phyloP scores from a whole-genome alignment of 805 yeast genomes.

The Hanseniaspora meyeri region DNA sequence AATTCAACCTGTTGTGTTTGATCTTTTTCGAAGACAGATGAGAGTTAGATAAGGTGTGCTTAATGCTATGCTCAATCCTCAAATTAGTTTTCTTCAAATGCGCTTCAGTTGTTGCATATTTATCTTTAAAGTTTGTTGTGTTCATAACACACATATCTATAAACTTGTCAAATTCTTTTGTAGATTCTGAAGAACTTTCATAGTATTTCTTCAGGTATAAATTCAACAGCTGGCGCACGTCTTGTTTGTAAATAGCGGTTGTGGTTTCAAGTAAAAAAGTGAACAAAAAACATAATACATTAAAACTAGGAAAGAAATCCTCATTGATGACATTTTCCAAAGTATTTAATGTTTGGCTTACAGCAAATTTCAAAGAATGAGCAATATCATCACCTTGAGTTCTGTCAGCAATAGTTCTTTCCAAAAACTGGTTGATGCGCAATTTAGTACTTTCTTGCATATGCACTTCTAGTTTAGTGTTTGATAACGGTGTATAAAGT shows the following conservation, averaged over 20 bases:
- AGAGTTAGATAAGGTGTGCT: not conserved
- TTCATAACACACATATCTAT: not conserved
- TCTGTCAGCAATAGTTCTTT: constrained; percentile 1
- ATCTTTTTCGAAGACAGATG: not conserved
- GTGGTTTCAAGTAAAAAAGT: constrained; percentile 1
- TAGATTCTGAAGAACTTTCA: not conserved
- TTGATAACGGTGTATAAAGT: not conserved
- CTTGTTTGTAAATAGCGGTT: not conserved
- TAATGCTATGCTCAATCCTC: not conserved
- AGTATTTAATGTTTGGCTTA: not conserved
- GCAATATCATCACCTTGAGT: constrained; percentile 10
- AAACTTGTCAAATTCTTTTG: constrained; percentile 4
- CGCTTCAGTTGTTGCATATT: not conserved
- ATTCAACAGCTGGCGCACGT: not conserved
- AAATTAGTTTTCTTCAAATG: not conserved
- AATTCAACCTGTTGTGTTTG: not conserved
- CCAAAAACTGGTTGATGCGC: not conserved
- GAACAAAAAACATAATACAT: constrained; percentile 1
- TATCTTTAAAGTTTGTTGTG: not conserved
- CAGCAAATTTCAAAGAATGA: constrained; percentile 1
- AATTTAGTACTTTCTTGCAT: not conserved
- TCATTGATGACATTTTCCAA: not conserved
- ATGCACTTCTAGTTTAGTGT: too few species aligned
- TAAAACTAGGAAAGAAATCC: constrained; percentile 2
- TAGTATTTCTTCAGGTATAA: not conserved